A percentile compares a stretch with the other conserved stretches of the same genome.
Evolutionary conservation across 2,329 filamentous ascomycete species (phyloP).

Genomic region (Dactylellina parvicollis): DNA sequence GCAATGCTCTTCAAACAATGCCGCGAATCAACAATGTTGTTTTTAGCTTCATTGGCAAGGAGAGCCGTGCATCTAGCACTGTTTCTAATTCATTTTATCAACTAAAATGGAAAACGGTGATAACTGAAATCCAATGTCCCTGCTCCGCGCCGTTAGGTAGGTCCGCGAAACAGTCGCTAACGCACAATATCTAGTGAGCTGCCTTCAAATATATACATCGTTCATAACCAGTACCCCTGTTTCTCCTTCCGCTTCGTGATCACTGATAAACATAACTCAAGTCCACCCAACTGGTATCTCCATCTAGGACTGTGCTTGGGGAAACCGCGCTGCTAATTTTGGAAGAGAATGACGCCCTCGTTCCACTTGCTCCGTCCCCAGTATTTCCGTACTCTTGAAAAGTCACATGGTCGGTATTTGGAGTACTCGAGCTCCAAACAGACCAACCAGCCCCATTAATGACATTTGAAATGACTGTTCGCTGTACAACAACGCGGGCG

Average conservation of each 20-base stretch:
- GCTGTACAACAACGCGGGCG: conserved; percentile 66
- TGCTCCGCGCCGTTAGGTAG: too few relatives aligned
- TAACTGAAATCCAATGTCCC: too few relatives aligned
- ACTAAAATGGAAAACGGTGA: too few relatives aligned
- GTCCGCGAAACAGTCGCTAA: too few relatives aligned
- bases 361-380: conserved; percentile 68
- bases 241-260: not conserved
- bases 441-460: conserved; percentile 71
- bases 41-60: too few relatives aligned
- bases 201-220: too few relatives aligned
- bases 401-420: conserved; percentile 66
- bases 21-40: too few relatives aligned
- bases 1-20: too few relatives aligned
- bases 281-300: conserved; percentile 64
- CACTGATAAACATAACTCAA: conserved; percentile 60
- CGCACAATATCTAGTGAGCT: too few relatives aligned
- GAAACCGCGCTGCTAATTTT: conserved; percentile 24
- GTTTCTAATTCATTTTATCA: too few relatives aligned
- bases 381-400: conserved; percentile 71
- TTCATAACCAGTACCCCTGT: not conserved
- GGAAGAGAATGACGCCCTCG: conserved; percentile 61
- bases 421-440: conserved; percentile 66
- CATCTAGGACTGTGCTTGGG: conserved; percentile 61
- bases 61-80: too few relatives aligned
- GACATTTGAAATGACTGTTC: conserved; percentile 66